Conservation (phyloP, 2,329 filamentous ascomycete genomes). For the Colletotrichum sp. region DNA sequence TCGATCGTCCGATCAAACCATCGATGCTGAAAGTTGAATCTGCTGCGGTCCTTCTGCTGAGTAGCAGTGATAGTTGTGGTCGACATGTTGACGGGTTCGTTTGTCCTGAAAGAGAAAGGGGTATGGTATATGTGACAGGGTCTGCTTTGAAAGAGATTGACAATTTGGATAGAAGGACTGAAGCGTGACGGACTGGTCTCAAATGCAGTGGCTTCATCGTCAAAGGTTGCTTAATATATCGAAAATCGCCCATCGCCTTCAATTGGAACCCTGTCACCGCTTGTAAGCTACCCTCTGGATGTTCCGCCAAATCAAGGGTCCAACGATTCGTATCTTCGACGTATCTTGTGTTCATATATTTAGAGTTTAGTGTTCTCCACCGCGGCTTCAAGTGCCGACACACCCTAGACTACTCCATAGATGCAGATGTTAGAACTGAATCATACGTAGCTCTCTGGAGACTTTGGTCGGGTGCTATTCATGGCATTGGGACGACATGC, state of each 20-base stretch:
- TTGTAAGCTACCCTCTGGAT: neutral
- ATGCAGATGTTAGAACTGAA: neutral
- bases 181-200: neutral
- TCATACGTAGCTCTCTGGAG: neutral
- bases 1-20: neutral
- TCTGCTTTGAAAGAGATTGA: neutral
- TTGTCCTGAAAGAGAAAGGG: neutral
- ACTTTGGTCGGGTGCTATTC: neutral
- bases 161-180: neutral
- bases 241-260: neutral
- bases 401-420: neutral
- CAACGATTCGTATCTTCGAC: neutral
- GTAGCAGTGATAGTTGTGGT: neutral
- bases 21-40: neutral
- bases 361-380: neutral
- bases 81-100: neutral
- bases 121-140: neutral
- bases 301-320: neutral
- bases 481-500: neutral
- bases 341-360: neutral
- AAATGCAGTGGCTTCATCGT: neutral
- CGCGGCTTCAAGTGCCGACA: neutral
- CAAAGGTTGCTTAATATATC: neutral
- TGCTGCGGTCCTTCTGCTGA: neutral
- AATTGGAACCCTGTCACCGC: neutral